Evolutionary conservation across 1,284 basidiomycete genomes (phyloP).

Genomic region (Naganishia albida): DNA sequence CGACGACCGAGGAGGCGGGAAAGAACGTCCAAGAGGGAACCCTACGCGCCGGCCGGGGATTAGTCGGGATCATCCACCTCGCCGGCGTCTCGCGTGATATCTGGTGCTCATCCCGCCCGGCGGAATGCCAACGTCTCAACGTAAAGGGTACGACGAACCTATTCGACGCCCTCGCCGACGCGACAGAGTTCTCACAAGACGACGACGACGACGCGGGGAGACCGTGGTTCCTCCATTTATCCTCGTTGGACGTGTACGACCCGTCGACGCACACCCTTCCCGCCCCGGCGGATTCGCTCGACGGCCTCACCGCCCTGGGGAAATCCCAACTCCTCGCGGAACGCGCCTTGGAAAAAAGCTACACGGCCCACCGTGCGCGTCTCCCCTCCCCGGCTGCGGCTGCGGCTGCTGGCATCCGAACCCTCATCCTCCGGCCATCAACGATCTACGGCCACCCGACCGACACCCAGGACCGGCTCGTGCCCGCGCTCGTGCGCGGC

Average conservation of each 20-base stretch:
- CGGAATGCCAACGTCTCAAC: conserved; percentile 45
- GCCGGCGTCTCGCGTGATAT: conserved; percentile 45
- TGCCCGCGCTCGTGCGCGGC: conserved; percentile 45
- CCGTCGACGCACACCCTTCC: conserved; percentile 7
- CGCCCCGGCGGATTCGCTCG: conserved; percentile 30
- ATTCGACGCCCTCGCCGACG: conserved; percentile 37
- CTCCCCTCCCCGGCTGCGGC: conserved; percentile 10
- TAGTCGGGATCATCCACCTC: conserved; percentile 49
- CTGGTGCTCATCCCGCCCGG: conserved; percentile 46
- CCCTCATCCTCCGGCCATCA: conserved; percentile 45
- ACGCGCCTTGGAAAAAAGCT: conserved; percentile 35
- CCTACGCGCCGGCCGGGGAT: conserved; percentile 2
- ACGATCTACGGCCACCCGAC: conserved; percentile 48
- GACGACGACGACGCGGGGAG: conserved; percentile 1
- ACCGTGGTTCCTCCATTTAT: conserved; percentile 49
- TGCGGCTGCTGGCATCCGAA: conserved; percentile 19
- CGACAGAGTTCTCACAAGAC: conserved; percentile 1
- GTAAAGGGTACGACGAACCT: conserved; percentile 43
- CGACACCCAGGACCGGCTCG: conserved; percentile 44
- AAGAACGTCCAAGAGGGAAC: neutral
- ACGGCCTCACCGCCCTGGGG: conserved; percentile 42
- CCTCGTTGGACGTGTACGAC: conserved; percentile 48
- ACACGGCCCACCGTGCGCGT: conserved; percentile 4
- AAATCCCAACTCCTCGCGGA: conserved; percentile 46
- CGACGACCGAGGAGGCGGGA: conserved; percentile 5